Evolutionary conservation across 1,139 yeast species (phyloP), one percentile per base, ranked within the genome.

Genomic region (Candida labiduridarum): DNA sequence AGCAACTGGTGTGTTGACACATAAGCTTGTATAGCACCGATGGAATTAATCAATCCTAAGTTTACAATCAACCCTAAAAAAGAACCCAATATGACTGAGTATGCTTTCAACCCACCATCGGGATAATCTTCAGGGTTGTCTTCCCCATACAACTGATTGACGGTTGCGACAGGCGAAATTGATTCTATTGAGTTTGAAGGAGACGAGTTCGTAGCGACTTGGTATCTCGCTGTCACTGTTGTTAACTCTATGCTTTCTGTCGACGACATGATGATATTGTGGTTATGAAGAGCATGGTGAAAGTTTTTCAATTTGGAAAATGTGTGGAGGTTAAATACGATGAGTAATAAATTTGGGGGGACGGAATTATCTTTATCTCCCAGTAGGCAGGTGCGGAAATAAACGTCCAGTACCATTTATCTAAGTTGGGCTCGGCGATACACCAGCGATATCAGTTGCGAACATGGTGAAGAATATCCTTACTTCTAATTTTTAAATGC

Each of bases 11-110:
- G 76, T 49, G 71, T 68, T 3, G 80, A 66, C 4, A 85, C 70
- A 62, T 83, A 84, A 1, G 87, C 79, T 62, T 85, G 88, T 16
- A 85, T 73, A 12, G 84, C 85, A 50, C 90, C 89, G n/a, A 80
- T 74, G 2, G 87, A 69, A 57, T 84, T 85, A 52, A 80, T 69
- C 15, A 85, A 61, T 1, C 91, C 92, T 59, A 87, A 82, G 6
- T 79, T 76, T 8, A 83, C 80, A 4, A 80, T 68, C 35, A 82
- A 68, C 1, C 89, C 85, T 44, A 82, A 65, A 62, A 84, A 83
- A 0, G 87, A 78, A 1, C 91, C 91, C 6, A 84, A 64, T 0
- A 87, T 83, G 0, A 83, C 89, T 5, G 71, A 55, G 75, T 86
- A 83, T 1, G 89, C 88, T 48, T 64, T 59, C 29, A 64, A 46